Evolutionary conservation across 495 filamentous ascomycete genomes (phyloP), one percentile per base, ranked within the genome.

Genomic region (Amniculicola lignicola): DNA sequence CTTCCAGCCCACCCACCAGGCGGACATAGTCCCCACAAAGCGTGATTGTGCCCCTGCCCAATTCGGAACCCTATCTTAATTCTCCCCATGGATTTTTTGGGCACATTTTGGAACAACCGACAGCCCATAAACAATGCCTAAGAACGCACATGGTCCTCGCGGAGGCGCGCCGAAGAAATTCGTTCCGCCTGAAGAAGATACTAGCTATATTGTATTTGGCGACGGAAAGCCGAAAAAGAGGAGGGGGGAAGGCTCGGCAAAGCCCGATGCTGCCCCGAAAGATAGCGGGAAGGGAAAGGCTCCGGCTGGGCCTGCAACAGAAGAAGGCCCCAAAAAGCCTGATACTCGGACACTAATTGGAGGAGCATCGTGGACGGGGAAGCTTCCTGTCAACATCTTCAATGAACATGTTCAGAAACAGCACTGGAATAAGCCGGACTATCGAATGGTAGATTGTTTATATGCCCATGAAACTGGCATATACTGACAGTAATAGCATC

Each of bases 281-380:
- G 29, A 7, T n/a, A 33, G 29, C 29, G 37, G 10, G 6, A 40
- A 40, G 19, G 37, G 16, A 6, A 76, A 78, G 51, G 69, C 72
- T 36, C 74, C 67, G 59, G 63, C 51, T 29, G 69, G 71, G 59
- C 27, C 5, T 3, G 56, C 67, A 64, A 54, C 69, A 2, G 70
- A 74, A 40, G 82, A 85, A 22, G 75, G 74, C 56, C 82, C 82
- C 18, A 90, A 90, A 55, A 87, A 86, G 62, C 88, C 89, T 31
- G 83, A 88, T 25, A 84, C 89, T 48, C 87, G 90, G 71, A 84
- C 88, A 59, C 73, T 98, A 51, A 95, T 98, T 69, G 94, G 89
- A 43, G 93, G 93, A 43, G 82, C 88, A 61, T 96, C 90, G 67
- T 98, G 94, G 94, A 98, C 93, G 0, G 93, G 93, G 29, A 98